Evolutionary conservation across 345 rosid species (phyloP), one percentile per base, ranked within the genome.

Genomic region (Melaleuca quinquenervia): DNA sequence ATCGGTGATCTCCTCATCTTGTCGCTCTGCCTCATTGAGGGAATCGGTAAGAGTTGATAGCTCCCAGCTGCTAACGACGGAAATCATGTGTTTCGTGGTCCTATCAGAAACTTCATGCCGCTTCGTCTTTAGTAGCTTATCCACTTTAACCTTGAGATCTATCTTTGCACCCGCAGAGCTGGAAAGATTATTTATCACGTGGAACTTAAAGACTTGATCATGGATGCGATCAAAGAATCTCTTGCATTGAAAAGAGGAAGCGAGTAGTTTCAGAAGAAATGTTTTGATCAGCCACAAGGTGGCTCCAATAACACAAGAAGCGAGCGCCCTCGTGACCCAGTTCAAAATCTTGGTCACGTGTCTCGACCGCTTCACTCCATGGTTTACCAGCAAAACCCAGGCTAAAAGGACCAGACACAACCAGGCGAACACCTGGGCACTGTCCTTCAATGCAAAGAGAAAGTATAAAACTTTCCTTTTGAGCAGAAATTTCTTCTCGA

Each of bases 201-300:
- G 86, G 85, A 93, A 93, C 88, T 92, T 93, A 64, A 93, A 93
- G 85, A 94, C 84, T 9, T 93, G 88, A 51, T 93, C 95, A 60
- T 94, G 95, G 88, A 92, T 93, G 86, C 95, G 87, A 51, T 92
- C 91, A 55, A 94, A 92, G 90, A 94, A 92, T 87, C 93, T 89
- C 0, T 87, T 86, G 85, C 88, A 88, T 82, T 92, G 95, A 84
- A 91, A 94, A 82, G 93, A 89, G 64, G 93, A 86, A 64, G 92
- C 88, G 52, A 93, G 75, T 44, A 82, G 50, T 82, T 91, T 90
- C 2, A 94, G 70, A 12, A 93, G 87, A 14, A 93, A 82, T 1
- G 90, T 86, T 85, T 92, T 94, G 52, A 89, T 80, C 50, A 93
- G 78, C 95, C 96, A 94, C 22, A 93, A 87, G 51, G 87, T 93